Percentiles rank a stretch among this genome's conserved stretches.
Evolutionary conservation across 306 rosid genomes (phyloP).

Genomic region (Vigna unguiculata): DNA sequence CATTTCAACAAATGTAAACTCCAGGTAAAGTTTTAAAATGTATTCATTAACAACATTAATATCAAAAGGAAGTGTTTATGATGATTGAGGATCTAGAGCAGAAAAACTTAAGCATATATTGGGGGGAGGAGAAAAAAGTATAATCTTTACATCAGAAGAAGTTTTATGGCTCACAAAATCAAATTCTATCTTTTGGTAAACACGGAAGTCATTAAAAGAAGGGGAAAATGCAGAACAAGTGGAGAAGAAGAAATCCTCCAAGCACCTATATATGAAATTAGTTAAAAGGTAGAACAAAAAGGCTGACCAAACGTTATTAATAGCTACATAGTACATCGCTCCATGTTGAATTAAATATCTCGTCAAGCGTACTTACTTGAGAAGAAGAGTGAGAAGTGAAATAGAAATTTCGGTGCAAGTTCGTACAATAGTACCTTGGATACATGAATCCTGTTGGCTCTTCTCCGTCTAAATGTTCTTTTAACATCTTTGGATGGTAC

Average conservation of each 20-base stretch:
- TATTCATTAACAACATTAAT: background rate
- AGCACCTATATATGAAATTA: conserved; percentile 10
- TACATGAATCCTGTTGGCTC: conserved; percentile 88
- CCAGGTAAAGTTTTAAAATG: conserved; percentile 1
- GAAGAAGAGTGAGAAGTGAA: conserved; percentile 4
- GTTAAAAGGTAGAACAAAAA: conserved; percentile 14
- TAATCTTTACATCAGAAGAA: conserved; percentile 5
- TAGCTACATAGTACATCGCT: background rate
- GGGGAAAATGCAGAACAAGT: conserved; percentile 6
- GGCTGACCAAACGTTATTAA: background rate
- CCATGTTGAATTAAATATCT: conserved; percentile 22
- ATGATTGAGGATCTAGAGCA: conserved; percentile 22
- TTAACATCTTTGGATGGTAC: conserved; percentile 90
- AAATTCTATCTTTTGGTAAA: conserved; percentile 19
- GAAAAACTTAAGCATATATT: conserved; percentile 3
- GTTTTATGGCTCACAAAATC: background rate
- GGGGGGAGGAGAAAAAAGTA: background rate
- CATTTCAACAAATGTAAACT: conserved; percentile 12
- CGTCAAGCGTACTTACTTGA: background rate
- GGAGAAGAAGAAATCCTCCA: background rate
- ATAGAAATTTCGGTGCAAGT: conserved; percentile 6
- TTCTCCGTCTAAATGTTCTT: conserved; percentile 80
- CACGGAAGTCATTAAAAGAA: conserved; percentile 1
- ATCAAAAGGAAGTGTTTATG: conserved; percentile 12
- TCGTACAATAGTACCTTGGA: conserved; percentile 65